Base-by-base conservation (phyloP, 2,329 filamentous ascomycete species). In the Alternaria tenuissima region DNA sequence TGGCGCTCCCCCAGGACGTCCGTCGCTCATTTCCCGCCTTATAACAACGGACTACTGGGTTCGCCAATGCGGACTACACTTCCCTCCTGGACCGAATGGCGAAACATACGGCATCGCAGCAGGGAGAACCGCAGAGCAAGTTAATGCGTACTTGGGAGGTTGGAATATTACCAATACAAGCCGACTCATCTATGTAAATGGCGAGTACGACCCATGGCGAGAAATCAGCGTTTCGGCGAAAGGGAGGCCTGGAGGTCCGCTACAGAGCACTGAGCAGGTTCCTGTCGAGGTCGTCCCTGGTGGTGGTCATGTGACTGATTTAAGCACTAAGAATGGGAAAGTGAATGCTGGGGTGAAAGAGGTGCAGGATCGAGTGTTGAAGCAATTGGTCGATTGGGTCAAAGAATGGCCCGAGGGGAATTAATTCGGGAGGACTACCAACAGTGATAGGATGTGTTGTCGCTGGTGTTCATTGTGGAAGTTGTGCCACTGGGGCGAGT, bases 321-420 rank as follows among this genome's bases (percentile, higher is more conserved):
- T 51, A 3, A 34, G 20, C 20, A 48, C 28, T 5, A 48, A 48
- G 44, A 48, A 48, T 20, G 44, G 44, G 3, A 34, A 48, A 28
- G 28, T 48, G 28, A 48, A 48, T 32, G 44, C 44, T 18, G 28
- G 44, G 18, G 44, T 48, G 18, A 48, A 48, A 34, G 28, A 48
- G 44, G 44, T 48, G 28, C 44, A 48, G 5, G 44, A 48, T 22
- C 28, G 44, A 48, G 44, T 48, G 18, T 22, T 48, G 28, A 48
- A 34, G 44, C 44, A 51, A 30, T 26, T 51, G 34, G 22, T 38
- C 16, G 44, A 2, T 14, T 48, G 44, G 44, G 28, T 48, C 28
- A 9, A 48, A 22, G 44, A 48, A 22, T 48, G 18, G 44, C 18
- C 28, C 14, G 18, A 30, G n/a, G 9, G 4, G n/a, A 11, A 38